Percentiles rank a stretch among this genome's conserved stretches.
These are phyloP conservation scores for Cystobasidium sp. DNA, from an alignment of 1,284 basidiomycete species.

Conservation along the genomic window DNA sequence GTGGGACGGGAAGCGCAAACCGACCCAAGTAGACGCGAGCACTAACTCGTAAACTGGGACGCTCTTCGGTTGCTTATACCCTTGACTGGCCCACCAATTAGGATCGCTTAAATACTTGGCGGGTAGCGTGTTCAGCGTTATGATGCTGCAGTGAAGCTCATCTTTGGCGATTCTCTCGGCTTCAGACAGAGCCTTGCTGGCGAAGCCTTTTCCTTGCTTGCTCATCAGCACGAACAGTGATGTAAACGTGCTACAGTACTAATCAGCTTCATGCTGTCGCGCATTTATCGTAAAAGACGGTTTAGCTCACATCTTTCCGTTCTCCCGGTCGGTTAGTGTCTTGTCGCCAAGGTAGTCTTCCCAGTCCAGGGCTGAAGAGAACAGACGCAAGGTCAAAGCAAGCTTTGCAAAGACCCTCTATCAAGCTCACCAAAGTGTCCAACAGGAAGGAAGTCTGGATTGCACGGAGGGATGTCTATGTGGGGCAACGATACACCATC, in stretches of 20 bases:
- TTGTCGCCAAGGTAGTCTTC: conserved; percentile 30
- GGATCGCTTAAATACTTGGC: conserved; percentile 17
- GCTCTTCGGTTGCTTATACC: conserved; percentile 4
- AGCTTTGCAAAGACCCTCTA: not conserved
- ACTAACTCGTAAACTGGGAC: conserved; percentile 16
- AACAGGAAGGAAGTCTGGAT: conserved; percentile 39
- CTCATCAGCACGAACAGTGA: conserved; percentile 36
- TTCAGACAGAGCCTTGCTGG: conserved; percentile 20
- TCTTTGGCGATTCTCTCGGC: conserved; percentile 39
- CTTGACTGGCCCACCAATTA: conserved; percentile 24
- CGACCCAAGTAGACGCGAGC: not conserved
- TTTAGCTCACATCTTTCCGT: conserved; percentile 22
- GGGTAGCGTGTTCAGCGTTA: conserved; percentile 34
- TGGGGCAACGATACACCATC: not conserved
- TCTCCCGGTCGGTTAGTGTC: conserved; percentile 26
- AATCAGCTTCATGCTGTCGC: not conserved
- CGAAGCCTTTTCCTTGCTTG: conserved; percentile 38
- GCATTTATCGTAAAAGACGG: not conserved
- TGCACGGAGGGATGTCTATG: conserved; percentile 1
- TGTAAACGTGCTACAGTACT: conserved; percentile 8
- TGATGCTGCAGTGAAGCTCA: conserved; percentile 13
- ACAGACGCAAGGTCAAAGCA: not conserved
- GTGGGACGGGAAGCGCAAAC: too few relatives aligned
- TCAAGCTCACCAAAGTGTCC: conserved; percentile 35
- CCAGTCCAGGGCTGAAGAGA: conserved; percentile 29